Evolutionary conservation across 2,329 filamentous ascomycete genomes (phyloP).

Genomic region (Myrmaecium sp.): DNA sequence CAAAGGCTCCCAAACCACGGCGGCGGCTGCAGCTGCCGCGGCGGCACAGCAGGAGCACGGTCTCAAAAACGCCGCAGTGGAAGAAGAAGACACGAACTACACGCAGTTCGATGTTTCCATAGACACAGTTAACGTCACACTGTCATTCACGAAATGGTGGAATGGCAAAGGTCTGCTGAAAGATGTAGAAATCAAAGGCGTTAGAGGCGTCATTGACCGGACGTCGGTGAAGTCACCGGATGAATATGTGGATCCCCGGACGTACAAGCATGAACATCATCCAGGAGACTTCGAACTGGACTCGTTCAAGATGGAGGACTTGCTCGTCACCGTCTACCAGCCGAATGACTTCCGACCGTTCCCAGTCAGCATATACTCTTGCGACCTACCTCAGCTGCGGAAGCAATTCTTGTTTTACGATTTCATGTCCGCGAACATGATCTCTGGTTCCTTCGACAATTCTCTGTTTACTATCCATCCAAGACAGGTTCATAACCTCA

Average conservation of each 20-base stretch:
- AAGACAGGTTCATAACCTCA: slow-evolving; percentile 68
- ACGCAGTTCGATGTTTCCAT: slow-evolving; percentile 95
- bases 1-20: slow-evolving; percentile 75
- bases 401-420: slow-evolving; percentile 99
- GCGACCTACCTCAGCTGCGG: slow-evolving; percentile 77
- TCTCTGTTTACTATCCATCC: slow-evolving; percentile 96
- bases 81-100: slow-evolving; percentile 84
- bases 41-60: slow-evolving; percentile 34
- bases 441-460: slow-evolving; percentile 89
- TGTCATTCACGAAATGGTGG: slow-evolving; percentile 98
- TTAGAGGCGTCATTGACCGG: slow-evolving; percentile 81
- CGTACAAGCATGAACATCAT: slow-evolving; percentile 72
- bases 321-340: slow-evolving; percentile 82
- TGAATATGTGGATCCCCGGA: slow-evolving; percentile 60
- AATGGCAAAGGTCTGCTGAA: slow-evolving; percentile 84
- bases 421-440: slow-evolving; percentile 84
- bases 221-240: slow-evolving; percentile 61
- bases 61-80: slow-evolving; percentile 17
- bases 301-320: slow-evolving; percentile 87
- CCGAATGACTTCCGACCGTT: slow-evolving; percentile 86
- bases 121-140: slow-evolving; percentile 84
- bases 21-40: slow-evolving; percentile 71
- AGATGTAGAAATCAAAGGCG: slow-evolving; percentile 86
- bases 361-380: slow-evolving; percentile 87
- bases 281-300: slow-evolving; percentile 96